Base-by-base conservation (phyloP, 2,329 filamentous ascomycete species). In the Colletotrichum godetiae region DNA sequence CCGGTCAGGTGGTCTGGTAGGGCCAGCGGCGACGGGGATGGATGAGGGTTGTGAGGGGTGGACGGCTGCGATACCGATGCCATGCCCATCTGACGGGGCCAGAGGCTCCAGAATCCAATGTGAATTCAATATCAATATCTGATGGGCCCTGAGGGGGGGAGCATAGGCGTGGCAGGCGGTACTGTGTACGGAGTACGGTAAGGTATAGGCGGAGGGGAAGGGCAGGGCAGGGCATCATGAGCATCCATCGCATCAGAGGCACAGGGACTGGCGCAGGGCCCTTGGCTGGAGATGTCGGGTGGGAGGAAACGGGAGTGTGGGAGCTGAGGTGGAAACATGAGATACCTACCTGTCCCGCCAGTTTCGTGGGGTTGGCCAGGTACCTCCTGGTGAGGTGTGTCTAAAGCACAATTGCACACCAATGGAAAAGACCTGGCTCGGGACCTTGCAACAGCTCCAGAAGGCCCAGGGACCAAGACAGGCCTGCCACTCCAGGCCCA, bases 1-100 rank as follows among this genome's bases (percentile, higher is more conserved):
- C 37, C 52, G 58, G 70, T 73, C 66, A 73, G 70, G 66, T 73
- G 70, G 37, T 70, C 66, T 35, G 55, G 66, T 64, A 64, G 46
- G 67, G 52, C 42, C 66, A 59, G 65, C 29, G 58, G 37, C 35
- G 33, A 53, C 19, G 42, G 22, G 52, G 55, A 29, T 35, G 49
- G 49, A 37, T 24, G 58, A 72, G 22, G 57, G 35, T 46, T 29
- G 46, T 64, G 61, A 64, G 49, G 61, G 61, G 49, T 53, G 60
- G 46, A 11, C 52, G 31, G 61, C 42, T 27, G 31, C 27, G 42
- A 62, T 49, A 11, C 27, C 60, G 42, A 52, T 7, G 60, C 2
- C 15, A 52, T 62, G 37, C 60, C 42, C 19, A 62, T 42, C 19
- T 19, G 15, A 42, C 13, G 37, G 37, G 15, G 35, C 35, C 35